These are phyloP conservation scores for Eutrema japonicum DNA, from an alignment of 345 rosid species.

Conservation along the genomic window DNA sequence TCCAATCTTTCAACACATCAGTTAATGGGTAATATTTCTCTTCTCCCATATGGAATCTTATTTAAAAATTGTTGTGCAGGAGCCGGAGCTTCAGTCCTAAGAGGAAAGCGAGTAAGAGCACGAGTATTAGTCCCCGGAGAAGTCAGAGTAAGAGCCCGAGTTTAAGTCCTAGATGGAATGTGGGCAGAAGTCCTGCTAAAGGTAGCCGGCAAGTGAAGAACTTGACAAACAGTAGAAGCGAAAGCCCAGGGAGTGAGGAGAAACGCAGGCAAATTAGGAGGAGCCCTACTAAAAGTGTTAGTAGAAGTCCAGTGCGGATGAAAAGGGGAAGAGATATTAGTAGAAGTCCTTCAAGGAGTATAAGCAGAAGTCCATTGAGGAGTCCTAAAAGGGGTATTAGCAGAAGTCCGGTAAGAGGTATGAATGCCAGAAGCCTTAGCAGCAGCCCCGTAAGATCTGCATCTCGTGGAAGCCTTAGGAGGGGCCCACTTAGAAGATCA, in stretches of 20 bases:
- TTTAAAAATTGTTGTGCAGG: slow-evolving; percentile 71
- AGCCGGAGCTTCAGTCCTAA: slow-evolving; percentile 90
- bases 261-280: slow-evolving; percentile 40
- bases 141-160: slow-evolving; percentile 72
- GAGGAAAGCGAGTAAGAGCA: slow-evolving; percentile 78
- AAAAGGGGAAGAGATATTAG: slow-evolving; percentile 44
- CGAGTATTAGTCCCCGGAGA: slow-evolving; percentile 78
- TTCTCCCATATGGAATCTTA: slow-evolving; percentile 54
- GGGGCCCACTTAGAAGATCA: slow-evolving; percentile 41
- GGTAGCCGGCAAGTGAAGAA: slow-evolving; percentile 48
- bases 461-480: slow-evolving; percentile 41
- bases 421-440: slow-evolving; percentile 56
- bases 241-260: slow-evolving; percentile 45
- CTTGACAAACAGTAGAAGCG: slow-evolving; percentile 45
- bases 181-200: slow-evolving; percentile 45
- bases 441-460: slow-evolving; percentile 53
- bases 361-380: slow-evolving; percentile 57
- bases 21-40: slow-evolving; percentile 51
- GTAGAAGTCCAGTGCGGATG: slow-evolving; percentile 54
- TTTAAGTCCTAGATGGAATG: slow-evolving; percentile 58
- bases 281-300: slow-evolving; percentile 46
- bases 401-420: slow-evolving; percentile 54
- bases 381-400: slow-evolving; percentile 51
- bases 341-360: slow-evolving; percentile 52
- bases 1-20: slow-evolving; percentile 50